phyloP scores from a whole-genome alignment of 2,329 filamentous ascomycete species.

The Pseudogymnoascus sp. region DNA sequence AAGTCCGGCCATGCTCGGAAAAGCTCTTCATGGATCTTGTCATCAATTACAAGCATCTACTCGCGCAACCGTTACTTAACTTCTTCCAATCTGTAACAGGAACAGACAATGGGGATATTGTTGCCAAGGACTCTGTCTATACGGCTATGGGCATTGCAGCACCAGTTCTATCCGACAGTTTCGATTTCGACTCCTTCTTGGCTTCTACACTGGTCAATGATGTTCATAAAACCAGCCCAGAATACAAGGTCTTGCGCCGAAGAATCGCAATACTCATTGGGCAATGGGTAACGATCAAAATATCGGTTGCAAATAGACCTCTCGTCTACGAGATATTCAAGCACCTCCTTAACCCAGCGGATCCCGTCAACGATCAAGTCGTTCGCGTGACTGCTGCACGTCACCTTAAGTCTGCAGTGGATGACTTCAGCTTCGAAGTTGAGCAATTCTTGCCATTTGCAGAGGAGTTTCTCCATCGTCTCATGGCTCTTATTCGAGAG shows the following conservation, averaged over 20 bases:
- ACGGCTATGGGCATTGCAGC: constrained; percentile 85
- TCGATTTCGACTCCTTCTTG: constrained; percentile 81
- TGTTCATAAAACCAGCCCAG: constrained; percentile 54
- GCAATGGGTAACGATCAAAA: constrained; percentile 79
- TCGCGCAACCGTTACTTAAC: constrained; percentile 69
- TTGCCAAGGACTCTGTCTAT: constrained; percentile 90
- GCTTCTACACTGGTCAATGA: constrained; percentile 69
- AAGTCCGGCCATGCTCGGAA: constrained; percentile 85
- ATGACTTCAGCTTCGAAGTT: constrained; percentile 75
- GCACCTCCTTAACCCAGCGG: constrained; percentile 71
- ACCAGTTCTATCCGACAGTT: constrained; percentile 61
- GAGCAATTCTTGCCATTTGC: constrained; percentile 72
- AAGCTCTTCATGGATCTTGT: constrained; percentile 89
- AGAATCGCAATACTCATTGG: constrained; percentile 83
- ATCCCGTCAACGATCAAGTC: constrained; percentile 79
- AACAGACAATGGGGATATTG: constrained; percentile 51
- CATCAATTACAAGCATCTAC: constrained; percentile 76
- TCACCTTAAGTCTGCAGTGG: constrained; percentile 70
- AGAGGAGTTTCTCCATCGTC: constrained; percentile 60
- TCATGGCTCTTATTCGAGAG: constrained; percentile 72
- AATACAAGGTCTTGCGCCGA: constrained; percentile 76
- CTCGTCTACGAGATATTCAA: constrained; percentile 84
- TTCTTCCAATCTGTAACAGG: constrained; percentile 77
- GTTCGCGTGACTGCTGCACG: constrained; percentile 86
- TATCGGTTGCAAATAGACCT: constrained; percentile 59